Conservation (phyloP, 148 eudicot species). For the Spergularia marina region DNA sequence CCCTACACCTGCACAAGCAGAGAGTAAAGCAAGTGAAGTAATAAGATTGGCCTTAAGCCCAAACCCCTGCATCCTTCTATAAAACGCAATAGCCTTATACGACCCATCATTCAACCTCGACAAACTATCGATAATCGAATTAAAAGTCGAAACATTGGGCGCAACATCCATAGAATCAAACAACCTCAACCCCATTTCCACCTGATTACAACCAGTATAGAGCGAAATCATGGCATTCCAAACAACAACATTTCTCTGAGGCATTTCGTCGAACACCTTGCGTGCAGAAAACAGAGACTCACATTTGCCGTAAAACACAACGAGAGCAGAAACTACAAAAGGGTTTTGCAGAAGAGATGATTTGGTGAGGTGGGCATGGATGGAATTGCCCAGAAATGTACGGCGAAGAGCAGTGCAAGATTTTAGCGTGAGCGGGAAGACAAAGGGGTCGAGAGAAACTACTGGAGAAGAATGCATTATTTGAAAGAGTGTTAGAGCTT, state of each 20-base stretch:
- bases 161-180: conserved; percentile 43
- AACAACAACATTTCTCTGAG: conserved; percentile 39
- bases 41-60: conserved; percentile 44
- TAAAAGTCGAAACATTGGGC: conserved; percentile 43
- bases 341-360: conserved; percentile 41
- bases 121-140: conserved; percentile 42
- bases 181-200: conserved; percentile 34
- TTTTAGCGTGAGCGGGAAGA: conserved; percentile 55
- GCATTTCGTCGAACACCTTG: conserved; percentile 44
- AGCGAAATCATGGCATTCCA: conserved; percentile 57
- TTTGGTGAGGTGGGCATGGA: conserved; percentile 44
- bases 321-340: conserved; percentile 42
- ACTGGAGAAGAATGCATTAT: conserved; percentile 38
- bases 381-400: conserved; percentile 29
- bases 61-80: conserved; percentile 34
- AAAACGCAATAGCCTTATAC: conserved; percentile 36
- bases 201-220: conserved; percentile 30
- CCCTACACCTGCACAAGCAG: conserved; percentile 37
- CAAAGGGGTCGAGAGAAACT: conserved; percentile 42
- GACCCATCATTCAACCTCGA: conserved; percentile 31
- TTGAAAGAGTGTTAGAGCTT: conserved; percentile 46
- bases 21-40: conserved; percentile 46
- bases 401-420: conserved; percentile 40
- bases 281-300: conserved; percentile 35
- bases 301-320: conserved; percentile 49